Base-by-base conservation (phyloP, 1,284 basidiomycete genomes). In the Termitomyces sp. region DNA sequence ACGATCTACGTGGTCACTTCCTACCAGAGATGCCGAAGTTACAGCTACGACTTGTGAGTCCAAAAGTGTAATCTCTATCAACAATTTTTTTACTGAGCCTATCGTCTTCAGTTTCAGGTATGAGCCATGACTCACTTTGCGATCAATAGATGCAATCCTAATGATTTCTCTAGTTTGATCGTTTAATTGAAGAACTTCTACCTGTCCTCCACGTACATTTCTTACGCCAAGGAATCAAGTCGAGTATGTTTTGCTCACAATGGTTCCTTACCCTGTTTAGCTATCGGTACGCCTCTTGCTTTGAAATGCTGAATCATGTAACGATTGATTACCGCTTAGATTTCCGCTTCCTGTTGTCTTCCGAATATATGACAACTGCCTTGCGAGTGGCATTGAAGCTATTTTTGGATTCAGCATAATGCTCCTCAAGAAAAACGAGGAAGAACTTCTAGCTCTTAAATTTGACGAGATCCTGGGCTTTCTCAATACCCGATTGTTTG, bases 231-330 rank as follows among this genome's bases (percentile, higher is more conserved):
- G 95, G 96, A 31, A 76, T 98, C 64, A 97, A 96, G 69, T 93
- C 91, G 46, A 94, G 89, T 71, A 98, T 98, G 94, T 99, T 91
- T 66, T 89, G 86, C 63, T 93, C 90, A 14, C 94, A 97, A 64
- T 99, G 97, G 96, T 97, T 98, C 71, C 79, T 99, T 68, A 99
- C 96, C 0, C 77, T 99, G 66, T 99, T 98, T 73, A 93, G 92
- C 61, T 96, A 94, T 69, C 83, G 90, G 90, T 87, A 63, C 60
- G 80, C 39, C 6, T 67, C 24, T 18, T 24, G 30, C 57, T 45
- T n/a, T 30, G 33, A 38, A 28, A 21, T 44, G 28, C 19, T 21
- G 48, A 48, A 18, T 1, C 9, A 18, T 3, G 13, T 33, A 19
- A 13, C 8, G 30, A 39, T 13, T 48, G 33, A 48, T 31, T 28